These are phyloP conservation scores for Prunella vulgaris DNA, from an alignment of 257 asterid genomes.

Conservation along the genomic window DNA sequence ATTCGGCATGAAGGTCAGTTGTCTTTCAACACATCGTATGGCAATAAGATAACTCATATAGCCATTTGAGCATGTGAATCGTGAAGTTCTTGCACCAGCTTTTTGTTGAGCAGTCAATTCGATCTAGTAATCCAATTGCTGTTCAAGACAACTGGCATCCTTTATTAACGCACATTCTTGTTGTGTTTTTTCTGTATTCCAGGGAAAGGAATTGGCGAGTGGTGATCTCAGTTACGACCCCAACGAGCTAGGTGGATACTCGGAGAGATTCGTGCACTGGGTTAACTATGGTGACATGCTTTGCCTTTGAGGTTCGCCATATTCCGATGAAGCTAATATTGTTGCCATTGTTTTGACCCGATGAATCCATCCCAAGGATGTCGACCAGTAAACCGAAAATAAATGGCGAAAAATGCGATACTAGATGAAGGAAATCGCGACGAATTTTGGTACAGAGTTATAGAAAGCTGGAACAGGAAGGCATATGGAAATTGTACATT, in stretches of 20 bases:
- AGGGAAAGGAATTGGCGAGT: constrained; percentile 45
- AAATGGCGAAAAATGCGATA: constrained; percentile 24
- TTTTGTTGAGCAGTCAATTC: too few species aligned
- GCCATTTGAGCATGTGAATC: too few species aligned
- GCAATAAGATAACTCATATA: too few species aligned
- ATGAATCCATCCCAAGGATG: constrained; percentile 66
- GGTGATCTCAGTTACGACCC: constrained; percentile 33
- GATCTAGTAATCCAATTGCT: too few species aligned
- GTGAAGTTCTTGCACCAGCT: too few species aligned
- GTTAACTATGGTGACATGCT: constrained; percentile 50
- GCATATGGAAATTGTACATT: constrained; percentile 38
- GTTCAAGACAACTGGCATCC: background rate
- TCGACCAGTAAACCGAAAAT: constrained; percentile 23
- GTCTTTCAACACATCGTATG: constrained; percentile 12
- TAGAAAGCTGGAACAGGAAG: constrained; percentile 12
- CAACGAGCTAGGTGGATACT: constrained; percentile 31
- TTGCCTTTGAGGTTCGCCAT: constrained; percentile 36
- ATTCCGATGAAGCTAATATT: constrained; percentile 9
- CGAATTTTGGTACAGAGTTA: constrained; percentile 34
- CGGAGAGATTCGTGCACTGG: constrained; percentile 68
- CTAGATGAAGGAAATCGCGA: constrained; percentile 12
- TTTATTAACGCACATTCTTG: background rate
- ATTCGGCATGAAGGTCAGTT: constrained; percentile 58
- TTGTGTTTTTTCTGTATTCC: background rate
- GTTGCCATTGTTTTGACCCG: constrained; percentile 21